phyloP scores from a whole-genome alignment of 768 basidiomycete genomes.

The Dacryopinax spathularia region DNA sequence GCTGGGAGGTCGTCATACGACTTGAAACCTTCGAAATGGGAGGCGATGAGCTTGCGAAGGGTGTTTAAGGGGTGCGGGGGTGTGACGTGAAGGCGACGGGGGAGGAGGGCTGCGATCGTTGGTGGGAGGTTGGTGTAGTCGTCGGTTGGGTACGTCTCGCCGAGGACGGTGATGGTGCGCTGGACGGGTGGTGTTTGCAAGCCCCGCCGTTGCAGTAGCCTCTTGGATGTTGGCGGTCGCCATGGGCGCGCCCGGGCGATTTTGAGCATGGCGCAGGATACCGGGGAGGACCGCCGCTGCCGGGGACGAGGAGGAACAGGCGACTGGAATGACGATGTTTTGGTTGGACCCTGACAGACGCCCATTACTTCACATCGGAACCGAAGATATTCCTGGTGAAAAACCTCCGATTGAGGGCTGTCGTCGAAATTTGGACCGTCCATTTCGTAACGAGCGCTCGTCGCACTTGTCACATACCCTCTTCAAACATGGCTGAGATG shows the following conservation, averaged over 20 bases:
- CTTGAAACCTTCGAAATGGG: constrained; percentile 61
- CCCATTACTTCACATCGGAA: neutral
- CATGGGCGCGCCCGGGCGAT: neutral
- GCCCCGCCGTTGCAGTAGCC: neutral
- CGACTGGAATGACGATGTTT: neutral
- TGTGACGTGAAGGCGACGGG: constrained; percentile 57
- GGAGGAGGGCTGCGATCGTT: constrained; percentile 68
- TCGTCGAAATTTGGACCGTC: neutral
- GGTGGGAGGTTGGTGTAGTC: constrained; percentile 70
- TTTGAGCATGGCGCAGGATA: neutral
- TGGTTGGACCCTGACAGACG: neutral
- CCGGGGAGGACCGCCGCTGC: neutral
- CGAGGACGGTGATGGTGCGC: constrained; percentile 17
- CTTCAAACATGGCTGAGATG: neutral
- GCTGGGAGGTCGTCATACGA: constrained; percentile 70
- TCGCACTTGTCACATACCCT: neutral
- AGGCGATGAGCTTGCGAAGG: constrained; percentile 68
- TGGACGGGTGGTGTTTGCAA: neutral
- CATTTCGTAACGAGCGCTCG: neutral
- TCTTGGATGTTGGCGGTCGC: neutral
- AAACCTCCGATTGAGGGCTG: neutral
- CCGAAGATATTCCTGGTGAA: neutral
- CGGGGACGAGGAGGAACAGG: neutral
- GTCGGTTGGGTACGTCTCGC: constrained; percentile 50
- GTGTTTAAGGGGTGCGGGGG: constrained; percentile 76